Evolutionary conservation across 768 basidiomycete species (phyloP).

Genomic region (Lepiota brunneoincarnata): DNA sequence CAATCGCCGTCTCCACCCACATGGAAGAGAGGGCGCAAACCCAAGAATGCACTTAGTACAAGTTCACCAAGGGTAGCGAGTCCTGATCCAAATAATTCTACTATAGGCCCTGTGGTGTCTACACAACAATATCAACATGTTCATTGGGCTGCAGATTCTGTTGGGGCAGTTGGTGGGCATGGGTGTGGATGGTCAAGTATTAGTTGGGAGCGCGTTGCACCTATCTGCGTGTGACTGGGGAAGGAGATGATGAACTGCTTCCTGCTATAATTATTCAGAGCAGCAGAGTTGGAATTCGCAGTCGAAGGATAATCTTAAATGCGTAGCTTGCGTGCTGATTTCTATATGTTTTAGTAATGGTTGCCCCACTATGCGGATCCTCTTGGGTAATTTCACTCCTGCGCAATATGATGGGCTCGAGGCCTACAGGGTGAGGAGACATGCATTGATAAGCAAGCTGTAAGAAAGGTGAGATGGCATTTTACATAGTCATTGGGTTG

Average conservation of each 20-base stretch:
- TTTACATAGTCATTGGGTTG: no score
- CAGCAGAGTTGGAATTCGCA: constrained; percentile 83
- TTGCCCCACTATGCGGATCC: constrained; percentile 40
- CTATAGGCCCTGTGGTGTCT: constrained; percentile 11
- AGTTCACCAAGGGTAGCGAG: constrained; percentile 27
- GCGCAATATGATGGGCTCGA: constrained; percentile 89
- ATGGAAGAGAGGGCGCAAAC: constrained; percentile 48
- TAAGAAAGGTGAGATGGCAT: constrained; percentile 58
- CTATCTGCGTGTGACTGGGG: constrained; percentile 33
- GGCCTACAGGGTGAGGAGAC: constrained; percentile 79
- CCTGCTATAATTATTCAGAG: constrained; percentile 86
- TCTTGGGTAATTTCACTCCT: constrained; percentile 85
- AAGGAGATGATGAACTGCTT: constrained; percentile 74
- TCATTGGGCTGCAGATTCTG: neutral
- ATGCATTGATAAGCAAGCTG: constrained; percentile 79
- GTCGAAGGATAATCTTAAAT: constrained; percentile 88
- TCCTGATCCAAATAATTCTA: constrained; percentile 15
- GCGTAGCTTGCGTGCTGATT: constrained; percentile 2
- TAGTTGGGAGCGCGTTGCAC: constrained; percentile 10
- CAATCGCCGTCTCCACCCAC: constrained; percentile 15
- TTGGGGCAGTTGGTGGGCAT: neutral
- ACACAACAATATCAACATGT: constrained; percentile 12
- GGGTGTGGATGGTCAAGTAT: neutral
- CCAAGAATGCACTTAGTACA: constrained; percentile 33
- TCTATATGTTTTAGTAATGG: neutral